These are phyloP conservation scores for Pseudocercospora vitis DNA, from an alignment of 2,329 filamentous ascomycete species.

Conservation along the genomic window DNA sequence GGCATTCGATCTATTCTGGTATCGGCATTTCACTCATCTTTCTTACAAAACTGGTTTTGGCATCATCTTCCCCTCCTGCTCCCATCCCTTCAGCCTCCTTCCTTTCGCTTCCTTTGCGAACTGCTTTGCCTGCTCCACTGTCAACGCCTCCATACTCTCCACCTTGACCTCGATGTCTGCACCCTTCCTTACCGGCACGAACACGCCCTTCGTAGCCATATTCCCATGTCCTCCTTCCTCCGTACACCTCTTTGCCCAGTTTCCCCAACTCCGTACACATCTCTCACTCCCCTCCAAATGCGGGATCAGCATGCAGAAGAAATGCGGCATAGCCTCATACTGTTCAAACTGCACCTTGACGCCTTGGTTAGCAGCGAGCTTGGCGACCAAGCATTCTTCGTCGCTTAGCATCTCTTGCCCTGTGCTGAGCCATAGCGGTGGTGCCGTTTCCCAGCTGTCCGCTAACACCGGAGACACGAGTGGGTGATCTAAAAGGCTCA, in stretches of 20 bases:
- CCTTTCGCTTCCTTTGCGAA: constrained; percentile 35
- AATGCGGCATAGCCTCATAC: constrained; percentile 80
- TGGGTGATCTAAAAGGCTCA: constrained; percentile 58
- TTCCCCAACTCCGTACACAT: constrained; percentile 41
- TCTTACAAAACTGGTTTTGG: too few relatives aligned
- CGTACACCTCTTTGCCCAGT: constrained; percentile 33
- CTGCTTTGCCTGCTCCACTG: constrained; percentile 32
- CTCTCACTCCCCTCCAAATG: constrained; percentile 31
- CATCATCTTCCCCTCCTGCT: constrained; percentile 37
- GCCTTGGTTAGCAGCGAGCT: constrained; percentile 56
- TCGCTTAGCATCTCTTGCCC: constrained; percentile 73
- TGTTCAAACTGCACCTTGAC: constrained; percentile 66
- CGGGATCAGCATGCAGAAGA: constrained; percentile 54
- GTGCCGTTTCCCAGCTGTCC: constrained; percentile 59
- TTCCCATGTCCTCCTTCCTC: constrained; percentile 31
- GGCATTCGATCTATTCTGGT: too few relatives aligned
- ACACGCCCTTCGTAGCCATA: constrained; percentile 37
- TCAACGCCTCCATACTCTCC: constrained; percentile 24
- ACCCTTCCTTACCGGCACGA: constrained; percentile 34
- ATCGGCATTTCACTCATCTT: too few relatives aligned
- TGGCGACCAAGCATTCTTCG: constrained; percentile 63
- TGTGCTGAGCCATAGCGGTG: constrained; percentile 66
- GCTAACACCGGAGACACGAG: constrained; percentile 63
- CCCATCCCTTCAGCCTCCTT: constrained; percentile 34
- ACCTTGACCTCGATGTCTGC: constrained; percentile 34